A percentile compares a stretch with the other conserved stretches of the same genome.
Conservation (phyloP, 2,329 filamentous ascomycete species). For the Trichoderma breve region DNA sequence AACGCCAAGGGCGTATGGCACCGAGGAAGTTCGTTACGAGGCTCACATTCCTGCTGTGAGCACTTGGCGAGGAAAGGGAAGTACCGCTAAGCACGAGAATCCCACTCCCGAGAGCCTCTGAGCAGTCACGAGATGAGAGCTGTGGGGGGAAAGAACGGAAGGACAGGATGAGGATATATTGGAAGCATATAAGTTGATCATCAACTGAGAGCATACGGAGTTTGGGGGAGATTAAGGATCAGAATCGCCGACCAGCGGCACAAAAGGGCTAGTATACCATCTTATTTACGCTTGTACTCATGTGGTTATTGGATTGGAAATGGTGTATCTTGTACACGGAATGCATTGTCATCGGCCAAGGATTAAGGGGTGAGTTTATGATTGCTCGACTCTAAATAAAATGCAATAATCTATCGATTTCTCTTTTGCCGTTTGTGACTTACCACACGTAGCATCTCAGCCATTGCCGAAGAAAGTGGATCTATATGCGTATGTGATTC, state of each 20-base stretch:
- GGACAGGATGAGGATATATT: neutral
- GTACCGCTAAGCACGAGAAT: conserved; percentile 82
- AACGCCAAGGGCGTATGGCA: conserved; percentile 90
- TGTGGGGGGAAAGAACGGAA: neutral
- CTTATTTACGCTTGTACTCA: conserved; percentile 5
- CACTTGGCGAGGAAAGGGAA: conserved; percentile 94
- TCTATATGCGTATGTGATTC: neutral
- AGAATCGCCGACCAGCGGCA: conserved; percentile 5
- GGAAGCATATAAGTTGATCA: neutral
- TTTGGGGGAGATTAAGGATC: conserved; percentile 4
- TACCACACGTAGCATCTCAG: neutral
- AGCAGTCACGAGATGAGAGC: neutral
- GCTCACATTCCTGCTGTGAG: conserved; percentile 94
- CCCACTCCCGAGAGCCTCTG: conserved; percentile 41
- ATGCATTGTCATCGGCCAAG: neutral
- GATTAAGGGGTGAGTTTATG: neutral
- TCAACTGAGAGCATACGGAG: neutral
- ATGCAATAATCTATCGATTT: neutral
- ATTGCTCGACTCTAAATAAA: neutral
- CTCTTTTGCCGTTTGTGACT: neutral
- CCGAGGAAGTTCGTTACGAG: conserved; percentile 81
- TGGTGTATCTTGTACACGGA: conserved; percentile 8
- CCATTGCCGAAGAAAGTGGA: neutral
- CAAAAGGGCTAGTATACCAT: conserved; percentile 8
- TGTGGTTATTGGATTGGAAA: neutral